These are phyloP conservation scores for Rhododendron molle DNA, from an alignment of 148 eudicot species.

Conservation along the genomic window DNA sequence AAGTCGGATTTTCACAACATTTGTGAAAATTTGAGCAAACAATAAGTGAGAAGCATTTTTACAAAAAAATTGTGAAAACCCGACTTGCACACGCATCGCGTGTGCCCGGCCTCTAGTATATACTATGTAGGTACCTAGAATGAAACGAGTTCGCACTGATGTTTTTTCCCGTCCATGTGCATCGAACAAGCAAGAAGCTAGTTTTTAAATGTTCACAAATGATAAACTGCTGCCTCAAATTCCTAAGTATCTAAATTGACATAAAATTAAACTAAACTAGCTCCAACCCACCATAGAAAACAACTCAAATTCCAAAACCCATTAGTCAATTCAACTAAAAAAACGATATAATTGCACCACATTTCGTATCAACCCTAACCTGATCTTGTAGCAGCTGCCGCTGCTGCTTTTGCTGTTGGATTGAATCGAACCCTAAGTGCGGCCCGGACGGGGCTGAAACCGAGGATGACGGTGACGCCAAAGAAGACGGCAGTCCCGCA, in stretches of 20 bases:
- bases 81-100: too few species aligned
- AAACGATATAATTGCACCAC: neutral
- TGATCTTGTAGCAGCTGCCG: conserved; percentile 41
- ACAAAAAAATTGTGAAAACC: too few species aligned
- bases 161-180: too few species aligned
- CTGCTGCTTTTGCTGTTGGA: conserved; percentile 48
- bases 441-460: conserved; percentile 58
- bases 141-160: too few species aligned
- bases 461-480: conserved; percentile 9
- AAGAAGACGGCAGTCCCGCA: conserved; percentile 38
- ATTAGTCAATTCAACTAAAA: neutral
- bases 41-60: too few species aligned
- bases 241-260: neutral
- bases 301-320: neutral
- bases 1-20: too few species aligned
- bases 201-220: neutral
- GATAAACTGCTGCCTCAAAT: neutral
- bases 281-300: neutral
- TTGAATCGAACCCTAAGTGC: conserved; percentile 58
- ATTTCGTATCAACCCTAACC: conserved; percentile 34
- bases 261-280: neutral
- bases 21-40: too few species aligned
- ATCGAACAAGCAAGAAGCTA: too few species aligned
- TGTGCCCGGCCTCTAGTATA: too few species aligned
- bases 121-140: too few species aligned